phyloP scores from a whole-genome alignment of 345 rosid species.

The Gossypium rotundifolium region DNA sequence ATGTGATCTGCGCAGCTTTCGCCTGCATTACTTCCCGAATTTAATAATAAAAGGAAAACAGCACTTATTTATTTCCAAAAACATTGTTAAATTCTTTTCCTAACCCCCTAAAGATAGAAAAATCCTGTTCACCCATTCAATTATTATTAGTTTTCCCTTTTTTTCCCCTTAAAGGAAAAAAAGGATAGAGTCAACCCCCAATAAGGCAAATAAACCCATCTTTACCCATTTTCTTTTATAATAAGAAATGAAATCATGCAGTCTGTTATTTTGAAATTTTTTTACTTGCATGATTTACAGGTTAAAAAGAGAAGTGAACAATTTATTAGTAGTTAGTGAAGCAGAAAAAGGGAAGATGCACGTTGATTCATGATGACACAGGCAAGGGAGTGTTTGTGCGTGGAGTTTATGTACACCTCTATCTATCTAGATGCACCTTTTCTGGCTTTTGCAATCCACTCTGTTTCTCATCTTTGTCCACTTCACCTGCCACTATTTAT shows the following conservation, averaged over 20 bases:
- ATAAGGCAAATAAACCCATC: background rate
- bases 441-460: slow-evolving; percentile 1
- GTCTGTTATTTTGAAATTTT: background rate
- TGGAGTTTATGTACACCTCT: slow-evolving; percentile 18
- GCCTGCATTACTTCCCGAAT: slow-evolving; percentile 12
- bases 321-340: background rate
- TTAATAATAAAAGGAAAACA: background rate
- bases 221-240: background rate
- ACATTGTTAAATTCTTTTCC: background rate
- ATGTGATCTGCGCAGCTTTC: slow-evolving; percentile 42
- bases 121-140: background rate
- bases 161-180: background rate
- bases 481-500: background rate
- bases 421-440: slow-evolving; percentile 16
- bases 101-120: background rate
- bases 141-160: background rate
- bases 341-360: slow-evolving; percentile 15
- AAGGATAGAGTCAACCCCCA: background rate
- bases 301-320: background rate
- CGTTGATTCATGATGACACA: slow-evolving; percentile 33
- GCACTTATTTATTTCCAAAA: background rate
- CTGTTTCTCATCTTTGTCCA: background rate
- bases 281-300: background rate
- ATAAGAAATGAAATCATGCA: background rate
- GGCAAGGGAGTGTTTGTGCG: background rate